Evolutionary conservation across 768 basidiomycete genomes (phyloP).

Genomic region (Termitomyces sp.): DNA sequence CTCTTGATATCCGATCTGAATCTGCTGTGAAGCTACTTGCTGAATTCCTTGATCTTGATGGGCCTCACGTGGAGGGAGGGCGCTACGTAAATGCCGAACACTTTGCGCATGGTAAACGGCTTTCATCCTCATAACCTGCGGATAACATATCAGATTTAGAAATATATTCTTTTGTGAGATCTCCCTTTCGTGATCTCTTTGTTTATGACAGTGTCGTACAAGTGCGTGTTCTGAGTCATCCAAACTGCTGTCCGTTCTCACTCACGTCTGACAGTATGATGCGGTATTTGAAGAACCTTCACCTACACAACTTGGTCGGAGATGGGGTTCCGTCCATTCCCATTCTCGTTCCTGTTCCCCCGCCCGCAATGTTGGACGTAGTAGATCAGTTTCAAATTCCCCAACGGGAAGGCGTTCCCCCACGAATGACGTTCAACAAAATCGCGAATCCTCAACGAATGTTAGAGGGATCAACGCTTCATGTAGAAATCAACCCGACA

Average conservation of each 20-base stretch:
- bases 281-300: conserved; percentile 35
- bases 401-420: conserved; percentile 29
- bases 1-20: conserved; percentile 89
- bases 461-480: conserved; percentile 3
- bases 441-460: not conserved
- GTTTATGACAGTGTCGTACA: conserved; percentile 80
- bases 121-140: not conserved
- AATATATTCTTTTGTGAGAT: conserved; percentile 83
- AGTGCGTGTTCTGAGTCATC: conserved; percentile 34
- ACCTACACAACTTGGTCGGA: conserved; percentile 23
- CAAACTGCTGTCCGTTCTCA: conserved; percentile 8
- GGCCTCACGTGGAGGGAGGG: conserved; percentile 48
- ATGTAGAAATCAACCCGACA: not conserved
- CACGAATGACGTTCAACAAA: conserved; percentile 1
- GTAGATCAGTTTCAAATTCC: conserved; percentile 28
- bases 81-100: conserved; percentile 79
- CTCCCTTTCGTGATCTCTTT: conserved; percentile 81
- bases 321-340: conserved; percentile 18
- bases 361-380: conserved; percentile 13
- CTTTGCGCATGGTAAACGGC: conserved; percentile 78
- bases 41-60: conserved; percentile 84
- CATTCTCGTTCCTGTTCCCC: conserved; percentile 21
- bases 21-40: conserved; percentile 78
- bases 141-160: conserved; percentile 39
- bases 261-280: conserved; percentile 48